phyloP scores from a whole-genome alignment of 139 green algal species.

The Coelastrella sp. region DNA sequence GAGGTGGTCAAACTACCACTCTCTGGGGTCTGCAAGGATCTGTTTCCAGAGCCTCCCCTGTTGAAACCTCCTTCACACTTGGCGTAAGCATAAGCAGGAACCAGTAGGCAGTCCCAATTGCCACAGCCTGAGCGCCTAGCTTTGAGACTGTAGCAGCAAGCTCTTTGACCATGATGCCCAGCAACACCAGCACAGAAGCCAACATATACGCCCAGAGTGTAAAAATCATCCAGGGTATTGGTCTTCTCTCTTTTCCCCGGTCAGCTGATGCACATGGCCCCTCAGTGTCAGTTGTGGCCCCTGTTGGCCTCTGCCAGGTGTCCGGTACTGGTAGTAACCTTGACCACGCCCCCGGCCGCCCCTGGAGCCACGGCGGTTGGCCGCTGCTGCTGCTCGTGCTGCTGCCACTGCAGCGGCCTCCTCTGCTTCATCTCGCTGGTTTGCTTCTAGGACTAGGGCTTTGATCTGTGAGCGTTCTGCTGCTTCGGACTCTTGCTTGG shows the following conservation, averaged over 20 bases:
- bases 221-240: neutral
- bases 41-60: too few relatives aligned
- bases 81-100: too few relatives aligned
- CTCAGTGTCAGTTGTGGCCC: slow-evolving; percentile 30
- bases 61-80: too few relatives aligned
- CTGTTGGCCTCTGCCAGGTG: neutral
- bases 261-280: slow-evolving; percentile 33
- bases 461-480: slow-evolving; percentile 83
- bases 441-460: slow-evolving; percentile 79
- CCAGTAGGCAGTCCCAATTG: too few relatives aligned
- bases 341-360: neutral
- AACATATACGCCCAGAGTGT: neutral
- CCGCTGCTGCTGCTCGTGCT: slow-evolving; percentile 4
- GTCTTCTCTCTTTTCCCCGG: neutral
- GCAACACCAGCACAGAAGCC: neutral
- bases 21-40: too few relatives aligned
- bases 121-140: too few relatives aligned
- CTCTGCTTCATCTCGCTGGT: slow-evolving; percentile 49
- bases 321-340: slow-evolving; percentile 28
- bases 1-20: too few relatives aligned
- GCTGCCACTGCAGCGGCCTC: slow-evolving; percentile 29
- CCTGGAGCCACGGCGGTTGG: neutral
- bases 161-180: too few relatives aligned
- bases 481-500: slow-evolving; percentile 68
- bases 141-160: too few relatives aligned